These are phyloP conservation scores for Lyophyllum atratum DNA, from an alignment of 768 basidiomycete species.

Conservation along the genomic window DNA sequence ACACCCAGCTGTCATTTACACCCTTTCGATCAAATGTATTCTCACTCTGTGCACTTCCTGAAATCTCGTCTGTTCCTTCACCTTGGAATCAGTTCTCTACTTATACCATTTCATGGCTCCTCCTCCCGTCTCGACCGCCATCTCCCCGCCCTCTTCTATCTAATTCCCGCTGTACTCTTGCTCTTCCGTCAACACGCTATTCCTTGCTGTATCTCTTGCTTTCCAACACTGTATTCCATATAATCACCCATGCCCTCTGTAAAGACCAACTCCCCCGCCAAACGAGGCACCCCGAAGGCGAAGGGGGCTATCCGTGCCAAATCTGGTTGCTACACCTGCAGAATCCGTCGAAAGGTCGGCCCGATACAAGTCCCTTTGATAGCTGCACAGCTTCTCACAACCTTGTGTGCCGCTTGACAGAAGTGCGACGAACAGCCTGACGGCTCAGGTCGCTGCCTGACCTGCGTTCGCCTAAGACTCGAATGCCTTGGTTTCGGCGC, in stretches of 20 bases:
- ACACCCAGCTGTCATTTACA: conserved; percentile 11
- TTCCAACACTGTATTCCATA: conserved; percentile 14
- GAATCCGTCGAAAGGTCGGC: conserved; percentile 80
- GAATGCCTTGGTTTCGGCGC: conserved; percentile 86
- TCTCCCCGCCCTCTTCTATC: conserved; percentile 13
- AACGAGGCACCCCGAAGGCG: conserved; percentile 61
- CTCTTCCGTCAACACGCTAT: conserved; percentile 3
- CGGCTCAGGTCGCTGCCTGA: conserved; percentile 63
- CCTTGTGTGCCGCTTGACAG: conserved; percentile 37
- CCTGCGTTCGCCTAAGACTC: conserved; percentile 78
- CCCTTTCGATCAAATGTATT: conserved; percentile 6
- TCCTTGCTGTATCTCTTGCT: conserved; percentile 10
- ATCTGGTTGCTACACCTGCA: conserved; percentile 88
- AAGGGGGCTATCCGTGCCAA: conserved; percentile 86
- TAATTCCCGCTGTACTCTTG: conserved; percentile 11
- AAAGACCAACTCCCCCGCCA: conserved; percentile 44
- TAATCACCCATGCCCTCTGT: conserved; percentile 36
- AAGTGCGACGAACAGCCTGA: conserved; percentile 84
- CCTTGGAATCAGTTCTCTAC: conserved; percentile 25
- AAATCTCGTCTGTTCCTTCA: conserved; percentile 20
- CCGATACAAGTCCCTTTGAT: conserved; percentile 13
- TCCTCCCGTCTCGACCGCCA: conserved; percentile 16
- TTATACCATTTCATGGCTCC: conserved; percentile 35
- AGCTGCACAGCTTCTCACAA: conserved; percentile 17
- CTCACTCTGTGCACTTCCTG: conserved; percentile 13